A percentile compares a stretch with the other conserved stretches of the same genome.
Evolutionary conservation across 257 asterid species (phyloP).

Genomic region (Galeopsis tetrahit): DNA sequence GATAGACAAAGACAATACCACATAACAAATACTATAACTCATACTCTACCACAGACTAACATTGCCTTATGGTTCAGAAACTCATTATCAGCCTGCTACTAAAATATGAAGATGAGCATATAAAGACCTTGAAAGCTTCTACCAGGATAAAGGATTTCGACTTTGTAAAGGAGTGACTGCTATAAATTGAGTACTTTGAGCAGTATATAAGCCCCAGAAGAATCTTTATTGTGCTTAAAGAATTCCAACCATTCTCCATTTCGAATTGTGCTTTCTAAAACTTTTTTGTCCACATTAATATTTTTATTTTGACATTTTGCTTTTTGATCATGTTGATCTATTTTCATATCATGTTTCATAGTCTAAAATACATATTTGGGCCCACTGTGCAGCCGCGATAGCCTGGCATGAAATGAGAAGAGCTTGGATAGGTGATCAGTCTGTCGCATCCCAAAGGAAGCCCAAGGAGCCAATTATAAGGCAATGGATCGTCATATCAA

Average conservation of each 20-base stretch:
- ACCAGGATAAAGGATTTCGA: background rate
- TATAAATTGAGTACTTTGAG: background rate
- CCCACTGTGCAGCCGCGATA: slow-evolving; percentile 34
- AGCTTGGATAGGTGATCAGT: slow-evolving; percentile 41
- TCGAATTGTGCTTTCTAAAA: background rate
- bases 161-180: background rate
- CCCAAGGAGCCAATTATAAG: slow-evolving; percentile 30
- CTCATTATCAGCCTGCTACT: background rate
- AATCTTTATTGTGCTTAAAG: slow-evolving; percentile 1
- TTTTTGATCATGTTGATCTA: background rate
- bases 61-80: background rate
- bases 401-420: slow-evolving; percentile 49
- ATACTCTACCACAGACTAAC: background rate
- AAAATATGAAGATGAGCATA: background rate
- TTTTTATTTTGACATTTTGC: background rate
- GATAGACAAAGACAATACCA: background rate
- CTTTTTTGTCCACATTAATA: background rate
- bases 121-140: background rate
- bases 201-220: background rate
- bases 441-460: slow-evolving; percentile 22
- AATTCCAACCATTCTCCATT: background rate
- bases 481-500: slow-evolving; percentile 10
- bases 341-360: background rate
- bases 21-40: background rate
- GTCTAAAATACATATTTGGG: background rate